Evolutionary conservation across 768 basidiomycete species (phyloP).

Genomic region (Gymnopilus junonius): DNA sequence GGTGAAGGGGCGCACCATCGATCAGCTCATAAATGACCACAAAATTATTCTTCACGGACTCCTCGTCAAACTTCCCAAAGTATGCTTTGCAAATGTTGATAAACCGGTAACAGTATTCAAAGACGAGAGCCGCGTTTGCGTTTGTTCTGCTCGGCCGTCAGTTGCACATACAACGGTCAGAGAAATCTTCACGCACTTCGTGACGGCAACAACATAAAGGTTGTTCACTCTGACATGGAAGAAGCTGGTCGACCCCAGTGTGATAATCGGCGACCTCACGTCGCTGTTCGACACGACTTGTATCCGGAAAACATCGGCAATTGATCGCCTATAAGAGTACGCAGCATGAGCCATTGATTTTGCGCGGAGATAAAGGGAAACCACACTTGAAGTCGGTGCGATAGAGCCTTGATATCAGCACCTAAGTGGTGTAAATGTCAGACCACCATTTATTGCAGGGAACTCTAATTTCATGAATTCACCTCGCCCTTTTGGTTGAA

Average conservation of each 20-base stretch:
- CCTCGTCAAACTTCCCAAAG: constrained; percentile 98
- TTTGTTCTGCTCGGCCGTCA: constrained; percentile 68
- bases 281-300: constrained; percentile 98
- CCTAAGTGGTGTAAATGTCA: constrained; percentile 49
- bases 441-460: neutral
- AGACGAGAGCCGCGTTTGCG: constrained; percentile 96
- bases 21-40: constrained; percentile 97
- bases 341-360: constrained; percentile 11
- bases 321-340: constrained; percentile 72
- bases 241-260: constrained; percentile 97
- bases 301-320: constrained; percentile 97
- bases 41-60: constrained; percentile 98
- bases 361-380: constrained; percentile 10
- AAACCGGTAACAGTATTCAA: constrained; percentile 97
- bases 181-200: constrained; percentile 62
- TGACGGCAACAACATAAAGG: constrained; percentile 93
- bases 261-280: constrained; percentile 96
- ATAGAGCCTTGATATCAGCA: constrained; percentile 95
- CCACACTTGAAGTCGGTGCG: constrained; percentile 95
- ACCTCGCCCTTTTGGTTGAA: constrained; percentile 99
- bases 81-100: constrained; percentile 94
- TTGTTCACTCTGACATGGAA: constrained; percentile 97
- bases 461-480: constrained; percentile 21
- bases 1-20: constrained; percentile 66
- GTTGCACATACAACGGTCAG: neutral